phyloP scores from a whole-genome alignment of 2,329 filamentous ascomycete species.

The Aspergillus fumigatiaffinis region DNA sequence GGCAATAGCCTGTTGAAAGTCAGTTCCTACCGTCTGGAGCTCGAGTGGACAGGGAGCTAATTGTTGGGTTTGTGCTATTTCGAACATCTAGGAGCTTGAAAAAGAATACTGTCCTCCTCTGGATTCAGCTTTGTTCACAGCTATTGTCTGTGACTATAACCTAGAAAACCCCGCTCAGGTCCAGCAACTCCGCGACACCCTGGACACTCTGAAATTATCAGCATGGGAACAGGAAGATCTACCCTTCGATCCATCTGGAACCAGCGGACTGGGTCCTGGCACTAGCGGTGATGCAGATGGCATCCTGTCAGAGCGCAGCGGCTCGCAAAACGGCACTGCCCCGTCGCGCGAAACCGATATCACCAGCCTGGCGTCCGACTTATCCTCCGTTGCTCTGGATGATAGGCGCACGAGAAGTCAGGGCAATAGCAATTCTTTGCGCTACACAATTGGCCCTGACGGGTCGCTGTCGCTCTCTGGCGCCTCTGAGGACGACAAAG shows the following conservation, averaged over 20 bases:
- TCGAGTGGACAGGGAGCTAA: not conserved
- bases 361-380: slow-evolving; percentile 47
- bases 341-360: slow-evolving; percentile 48
- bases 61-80: not conserved
- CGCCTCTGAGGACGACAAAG: slow-evolving; percentile 54
- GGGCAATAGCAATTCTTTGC: slow-evolving; percentile 17
- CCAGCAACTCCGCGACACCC: slow-evolving; percentile 52
- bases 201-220: slow-evolving; percentile 63
- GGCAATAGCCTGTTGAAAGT: slow-evolving; percentile 5
- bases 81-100: slow-evolving; percentile 44
- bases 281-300: slow-evolving; percentile 20
- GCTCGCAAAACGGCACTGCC: slow-evolving; percentile 29
- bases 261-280: slow-evolving; percentile 45
- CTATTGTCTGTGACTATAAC: slow-evolving; percentile 72
- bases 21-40: not conserved
- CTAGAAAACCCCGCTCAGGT: slow-evolving; percentile 52
- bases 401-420: slow-evolving; percentile 5
- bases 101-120: slow-evolving; percentile 69
- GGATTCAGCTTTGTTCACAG: slow-evolving; percentile 72
- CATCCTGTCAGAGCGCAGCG: slow-evolving; percentile 22
- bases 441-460: slow-evolving; percentile 26
- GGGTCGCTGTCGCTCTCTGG: slow-evolving; percentile 27
- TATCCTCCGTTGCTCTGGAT: slow-evolving; percentile 37
- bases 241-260: slow-evolving; percentile 74
- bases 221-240: slow-evolving; percentile 65